Conservation (phyloP, 2,329 filamentous ascomycete genomes). For the Aspergillus chevalieri region DNA sequence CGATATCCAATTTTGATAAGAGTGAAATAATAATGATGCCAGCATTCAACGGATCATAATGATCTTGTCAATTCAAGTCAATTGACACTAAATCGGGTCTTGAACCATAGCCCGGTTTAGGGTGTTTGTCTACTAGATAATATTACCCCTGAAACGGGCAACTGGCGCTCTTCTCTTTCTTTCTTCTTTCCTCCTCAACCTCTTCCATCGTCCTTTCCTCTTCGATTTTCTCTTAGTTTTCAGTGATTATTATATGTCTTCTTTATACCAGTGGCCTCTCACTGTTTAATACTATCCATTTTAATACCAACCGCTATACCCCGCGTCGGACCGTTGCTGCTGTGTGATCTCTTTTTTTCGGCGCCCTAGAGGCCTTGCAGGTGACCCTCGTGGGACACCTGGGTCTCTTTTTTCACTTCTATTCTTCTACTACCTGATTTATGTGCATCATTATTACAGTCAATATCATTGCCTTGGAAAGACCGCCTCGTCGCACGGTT, state of each 20-base stretch:
- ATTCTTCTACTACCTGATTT: not conserved
- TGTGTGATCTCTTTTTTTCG: constrained; percentile 7
- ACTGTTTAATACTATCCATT: no score
- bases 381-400: not conserved
- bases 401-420: constrained; percentile 6
- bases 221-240: not conserved
- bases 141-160: no score
- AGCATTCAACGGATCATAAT: no score
- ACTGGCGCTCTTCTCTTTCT: not conserved
- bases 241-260: not conserved
- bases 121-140: no score
- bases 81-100: no score
- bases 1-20: no score
- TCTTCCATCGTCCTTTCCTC: not conserved
- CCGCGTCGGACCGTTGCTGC: not conserved
- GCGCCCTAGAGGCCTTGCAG: constrained; percentile 11
- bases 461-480: not conserved
- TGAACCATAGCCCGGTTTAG: no score
- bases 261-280: no score
- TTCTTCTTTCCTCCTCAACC: constrained; percentile 1
- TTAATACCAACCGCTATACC: no score
- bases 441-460: constrained; percentile 1
- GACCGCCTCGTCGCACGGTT: constrained; percentile 8
- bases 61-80: no score
- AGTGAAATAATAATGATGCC: no score